Base-by-base conservation (phyloP, 2,329 filamentous ascomycete species). In the Mycocentrospora acerina region DNA sequence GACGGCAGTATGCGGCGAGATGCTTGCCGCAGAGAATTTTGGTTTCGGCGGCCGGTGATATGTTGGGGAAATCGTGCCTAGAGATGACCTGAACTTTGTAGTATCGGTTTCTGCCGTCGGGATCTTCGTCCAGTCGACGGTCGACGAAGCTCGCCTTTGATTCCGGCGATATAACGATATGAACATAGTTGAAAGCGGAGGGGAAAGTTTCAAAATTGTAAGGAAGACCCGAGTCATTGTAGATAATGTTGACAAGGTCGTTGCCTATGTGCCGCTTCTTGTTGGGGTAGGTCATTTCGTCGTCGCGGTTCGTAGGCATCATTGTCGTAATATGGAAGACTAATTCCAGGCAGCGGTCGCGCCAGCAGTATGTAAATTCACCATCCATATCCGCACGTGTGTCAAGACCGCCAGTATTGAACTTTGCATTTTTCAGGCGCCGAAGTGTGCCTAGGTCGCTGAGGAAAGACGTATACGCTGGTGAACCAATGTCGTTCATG, bases 201-300 rank as follows among this genome's bases (percentile, higher is more conserved):
- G 89, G 89, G 55, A 98, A 95, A 0, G 88, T 95, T 62, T 95
- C 82, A 62, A 95, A 95, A 37, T 80, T 79, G 71, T 95, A 97
- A 0, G 87, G 85, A 32, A 84, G 68, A n/a, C 93, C 91, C 2
- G 90, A 96, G 59, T 95, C 89, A 65, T 98, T 98, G 77, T 94
- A 98, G 41, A 98, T 85, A 54, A 98, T 95, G 63, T 95, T 97
- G 62, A 98, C 93, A 65, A 88, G 95, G 67, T 97, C 93, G 61
- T 98, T 98, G 41, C 93, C 93, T 44, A 97, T 93, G 60, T 97
- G 94, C 3, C 83, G 79, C 69, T 98, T 98, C 73, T 98, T 98
- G 64, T 82, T 78, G 46, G 85, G 83, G 59, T 67, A 62, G 16
- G 85, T 89, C 46, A 81, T 78, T 55, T 95, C 90, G 19, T 81